Percentiles rank a stretch among this genome's conserved stretches.
Conservation (phyloP, 2,329 filamentous ascomycete genomes). For the Ceratocystis albifundus region DNA sequence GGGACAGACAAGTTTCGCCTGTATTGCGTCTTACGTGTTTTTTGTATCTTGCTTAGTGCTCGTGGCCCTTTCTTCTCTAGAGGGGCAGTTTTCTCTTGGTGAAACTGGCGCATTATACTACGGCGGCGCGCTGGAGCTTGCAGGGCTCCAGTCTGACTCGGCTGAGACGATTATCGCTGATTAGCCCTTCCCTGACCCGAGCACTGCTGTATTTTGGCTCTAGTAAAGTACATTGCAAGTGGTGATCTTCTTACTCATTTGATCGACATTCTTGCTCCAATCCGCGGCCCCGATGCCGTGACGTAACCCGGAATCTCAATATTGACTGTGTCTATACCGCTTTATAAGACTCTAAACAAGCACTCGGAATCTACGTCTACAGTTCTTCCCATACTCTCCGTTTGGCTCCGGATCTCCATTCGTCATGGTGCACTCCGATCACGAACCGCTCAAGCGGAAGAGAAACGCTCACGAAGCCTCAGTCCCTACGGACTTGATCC, state of each 20-base stretch:
- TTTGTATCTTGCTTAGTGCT: background rate
- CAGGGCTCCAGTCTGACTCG: conserved; percentile 17
- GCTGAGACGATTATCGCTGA: background rate
- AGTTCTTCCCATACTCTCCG: background rate
- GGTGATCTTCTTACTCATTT: background rate
- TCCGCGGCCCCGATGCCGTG: background rate
- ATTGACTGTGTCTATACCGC: background rate
- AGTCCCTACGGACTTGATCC: conserved; percentile 19
- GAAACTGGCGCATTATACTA: conserved; percentile 20
- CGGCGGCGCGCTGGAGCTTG: conserved; percentile 20
- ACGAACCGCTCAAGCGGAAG: conserved; percentile 22
- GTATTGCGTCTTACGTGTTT: too few species aligned
- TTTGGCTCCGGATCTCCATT: background rate
- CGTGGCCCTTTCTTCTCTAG: conserved; percentile 4
- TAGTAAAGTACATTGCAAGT: too few species aligned
- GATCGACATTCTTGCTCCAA: background rate
- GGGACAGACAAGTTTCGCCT: too few species aligned
- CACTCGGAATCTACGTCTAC: background rate
- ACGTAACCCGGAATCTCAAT: background rate
- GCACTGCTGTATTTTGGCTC: background rate
- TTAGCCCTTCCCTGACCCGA: background rate
- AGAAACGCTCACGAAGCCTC: conserved; percentile 22
- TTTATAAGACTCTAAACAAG: background rate
- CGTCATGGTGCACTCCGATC: conserved; percentile 19
- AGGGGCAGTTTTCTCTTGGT: background rate